A percentile compares a stretch with the other conserved stretches of the same genome.
Conservation (phyloP, 2,329 filamentous ascomycete species). For the Mollisiaceae sp. region DNA sequence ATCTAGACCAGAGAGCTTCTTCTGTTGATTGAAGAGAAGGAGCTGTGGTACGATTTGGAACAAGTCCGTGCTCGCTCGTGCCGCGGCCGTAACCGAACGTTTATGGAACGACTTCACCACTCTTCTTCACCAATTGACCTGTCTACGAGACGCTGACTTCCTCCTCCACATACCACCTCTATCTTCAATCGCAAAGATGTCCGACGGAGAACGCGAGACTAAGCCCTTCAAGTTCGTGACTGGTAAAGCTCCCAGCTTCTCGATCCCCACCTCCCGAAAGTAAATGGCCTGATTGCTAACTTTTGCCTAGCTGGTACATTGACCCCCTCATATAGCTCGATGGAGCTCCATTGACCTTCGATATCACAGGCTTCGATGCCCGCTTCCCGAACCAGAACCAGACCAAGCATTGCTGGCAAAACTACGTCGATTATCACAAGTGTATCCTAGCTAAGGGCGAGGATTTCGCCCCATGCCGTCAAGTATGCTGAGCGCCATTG, state of each 20-base stretch:
- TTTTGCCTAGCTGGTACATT: conserved; percentile 54
- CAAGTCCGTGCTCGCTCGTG: conserved; percentile 23
- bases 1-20: conserved; percentile 22
- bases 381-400: conserved; percentile 99
- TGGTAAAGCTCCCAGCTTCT: conserved; percentile 64
- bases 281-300: conserved; percentile 48
- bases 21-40: conserved; percentile 25
- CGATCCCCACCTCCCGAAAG: conserved; percentile 28
- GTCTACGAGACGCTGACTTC: conserved; percentile 32
- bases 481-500: conserved; percentile 64
- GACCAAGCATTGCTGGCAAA: conserved; percentile 99
- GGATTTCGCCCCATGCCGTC: conserved; percentile 95
- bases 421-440: conserved; percentile 99
- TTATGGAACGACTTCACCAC: conserved; percentile 31
- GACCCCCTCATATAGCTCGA: conserved; percentile 18
- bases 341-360: conserved; percentile 28
- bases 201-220: conserved; percentile 87
- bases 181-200: conserved; percentile 71
- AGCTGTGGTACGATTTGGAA: conserved; percentile 28
- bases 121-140: conserved; percentile 40
- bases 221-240: conserved; percentile 99
- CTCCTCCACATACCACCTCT: conserved; percentile 43
- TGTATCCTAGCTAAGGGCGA: conserved; percentile 98
- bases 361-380: conserved; percentile 84
- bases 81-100: conserved; percentile 45